Percentiles rank a stretch among this genome's conserved stretches.
phyloP scores from a whole-genome alignment of 2,329 filamentous ascomycete species.

The Aspergillus novofumigatus region DNA sequence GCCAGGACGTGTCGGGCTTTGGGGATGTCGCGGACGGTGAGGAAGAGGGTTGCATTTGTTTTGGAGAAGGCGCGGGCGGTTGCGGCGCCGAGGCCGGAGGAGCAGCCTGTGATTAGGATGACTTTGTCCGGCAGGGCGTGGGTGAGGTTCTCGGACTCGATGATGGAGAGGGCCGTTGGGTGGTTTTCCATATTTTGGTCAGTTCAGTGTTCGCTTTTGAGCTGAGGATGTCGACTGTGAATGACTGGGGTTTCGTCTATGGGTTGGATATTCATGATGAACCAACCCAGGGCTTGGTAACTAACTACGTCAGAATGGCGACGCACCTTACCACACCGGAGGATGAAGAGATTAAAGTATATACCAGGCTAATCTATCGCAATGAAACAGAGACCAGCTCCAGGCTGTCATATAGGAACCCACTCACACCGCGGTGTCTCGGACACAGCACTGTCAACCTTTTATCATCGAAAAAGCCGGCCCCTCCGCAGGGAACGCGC shows the following conservation, averaged over 20 bases:
- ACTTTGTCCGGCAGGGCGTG: slow-evolving; percentile 10
- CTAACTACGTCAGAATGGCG: not conserved
- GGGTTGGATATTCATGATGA: not conserved
- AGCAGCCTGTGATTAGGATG: slow-evolving; percentile 37
- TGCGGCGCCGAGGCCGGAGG: slow-evolving; percentile 37
- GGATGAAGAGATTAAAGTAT: not conserved
- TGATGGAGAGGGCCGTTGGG: not conserved
- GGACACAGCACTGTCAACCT: not conserved
- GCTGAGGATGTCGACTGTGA: not conserved
- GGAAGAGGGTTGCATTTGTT: slow-evolving; percentile 37
- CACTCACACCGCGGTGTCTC: not conserved
- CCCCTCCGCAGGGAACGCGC: not conserved
- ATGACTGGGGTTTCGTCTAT: not conserved
- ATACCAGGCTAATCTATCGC: not conserved
- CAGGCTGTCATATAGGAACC: not conserved
- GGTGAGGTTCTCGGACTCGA: not conserved
- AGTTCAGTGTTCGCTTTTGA: not conserved
- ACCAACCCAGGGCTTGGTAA: not conserved
- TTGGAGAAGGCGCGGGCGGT: slow-evolving; percentile 35
- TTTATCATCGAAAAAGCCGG: not conserved
- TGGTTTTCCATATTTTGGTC: not conserved
- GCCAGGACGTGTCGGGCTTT: slow-evolving; percentile 28
- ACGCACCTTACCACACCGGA: not conserved
- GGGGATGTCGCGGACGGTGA: slow-evolving; percentile 31
- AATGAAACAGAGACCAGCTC: not conserved